phyloP scores from a whole-genome alignment of 257 asterid genomes.

The Cruciata laevipes region DNA sequence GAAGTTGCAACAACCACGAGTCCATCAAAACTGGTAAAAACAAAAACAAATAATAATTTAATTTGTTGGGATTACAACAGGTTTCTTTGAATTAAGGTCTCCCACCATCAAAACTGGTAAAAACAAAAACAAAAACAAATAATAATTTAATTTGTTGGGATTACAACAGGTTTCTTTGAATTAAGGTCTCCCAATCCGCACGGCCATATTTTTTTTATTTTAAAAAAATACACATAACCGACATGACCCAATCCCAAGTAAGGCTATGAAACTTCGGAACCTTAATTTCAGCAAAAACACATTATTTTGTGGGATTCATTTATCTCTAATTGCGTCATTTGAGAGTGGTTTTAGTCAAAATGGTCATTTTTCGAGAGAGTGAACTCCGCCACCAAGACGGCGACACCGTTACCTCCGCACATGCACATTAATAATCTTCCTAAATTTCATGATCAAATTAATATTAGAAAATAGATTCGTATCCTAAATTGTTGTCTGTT shows the following conservation, averaged over 20 bases:
- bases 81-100: too few relatives aligned
- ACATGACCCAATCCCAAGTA: background rate
- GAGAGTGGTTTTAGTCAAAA: conserved; percentile 13
- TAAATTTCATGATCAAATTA: background rate
- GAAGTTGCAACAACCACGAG: too few relatives aligned
- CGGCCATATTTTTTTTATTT: background rate
- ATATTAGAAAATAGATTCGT: too few relatives aligned
- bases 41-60: too few relatives aligned
- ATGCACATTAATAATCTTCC: conserved; percentile 12
- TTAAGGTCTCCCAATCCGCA: background rate
- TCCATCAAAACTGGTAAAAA: too few relatives aligned
- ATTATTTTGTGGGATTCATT: background rate
- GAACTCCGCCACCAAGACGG: conserved; percentile 27
- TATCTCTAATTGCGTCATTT: background rate
- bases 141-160: background rate
- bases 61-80: too few relatives aligned
- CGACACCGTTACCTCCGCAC: conserved; percentile 31
- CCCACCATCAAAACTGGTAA: too few relatives aligned
- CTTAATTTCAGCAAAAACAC: conserved; percentile 12
- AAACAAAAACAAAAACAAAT: background rate
- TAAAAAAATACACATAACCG: background rate
- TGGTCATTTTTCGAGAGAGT: background rate
- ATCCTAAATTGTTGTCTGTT: too few relatives aligned
- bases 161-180: background rate
- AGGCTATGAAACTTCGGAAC: conserved; percentile 4